Evolutionary conservation across 805 yeast species (phyloP).

Genomic region (Yamadazyma akitaensis): DNA sequence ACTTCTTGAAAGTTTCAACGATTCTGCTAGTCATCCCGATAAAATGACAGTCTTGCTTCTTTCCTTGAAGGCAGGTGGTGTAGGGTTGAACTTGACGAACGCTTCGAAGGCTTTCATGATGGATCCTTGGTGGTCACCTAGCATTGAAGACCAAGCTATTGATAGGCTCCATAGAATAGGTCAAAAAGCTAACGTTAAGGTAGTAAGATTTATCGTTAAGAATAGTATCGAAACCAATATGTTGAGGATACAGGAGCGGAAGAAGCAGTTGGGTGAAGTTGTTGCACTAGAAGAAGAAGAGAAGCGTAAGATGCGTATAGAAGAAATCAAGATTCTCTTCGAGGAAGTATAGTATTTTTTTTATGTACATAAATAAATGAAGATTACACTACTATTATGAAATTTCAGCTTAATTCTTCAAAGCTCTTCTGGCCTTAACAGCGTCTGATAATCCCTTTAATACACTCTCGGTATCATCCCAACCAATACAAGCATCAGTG

Average conservation of each 20-base stretch:
- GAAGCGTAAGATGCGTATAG: slow-evolving; percentile 62
- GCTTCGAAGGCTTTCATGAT: slow-evolving; percentile 84
- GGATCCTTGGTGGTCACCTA: slow-evolving; percentile 98
- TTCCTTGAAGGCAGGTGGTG: slow-evolving; percentile 91
- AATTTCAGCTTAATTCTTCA: neutral
- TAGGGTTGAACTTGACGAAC: slow-evolving; percentile 81
- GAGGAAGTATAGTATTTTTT: slow-evolving; percentile 29
- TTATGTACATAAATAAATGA: neutral
- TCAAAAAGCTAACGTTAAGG: slow-evolving; percentile 67
- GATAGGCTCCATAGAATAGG: slow-evolving; percentile 92
- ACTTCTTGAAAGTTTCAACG: slow-evolving; percentile 55
- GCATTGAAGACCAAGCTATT: slow-evolving; percentile 87
- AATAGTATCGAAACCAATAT: slow-evolving; percentile 84
- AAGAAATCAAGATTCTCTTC: slow-evolving; percentile 67
- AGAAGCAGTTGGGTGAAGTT: slow-evolving; percentile 76
- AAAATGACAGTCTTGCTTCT: slow-evolving; percentile 54
- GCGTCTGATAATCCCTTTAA: slow-evolving; percentile 77
- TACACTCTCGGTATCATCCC: slow-evolving; percentile 85
- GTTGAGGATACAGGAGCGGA: slow-evolving; percentile 82
- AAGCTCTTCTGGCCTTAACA: slow-evolving; percentile 73
- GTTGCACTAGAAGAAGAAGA: slow-evolving; percentile 75
- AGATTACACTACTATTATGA: neutral
- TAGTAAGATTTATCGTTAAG: slow-evolving; percentile 75
- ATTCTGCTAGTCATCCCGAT: slow-evolving; percentile 19
- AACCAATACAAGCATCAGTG: slow-evolving; percentile 94